phyloP scores from a whole-genome alignment of 23 red algal genomes.

The Gracilaria gracilis region DNA sequence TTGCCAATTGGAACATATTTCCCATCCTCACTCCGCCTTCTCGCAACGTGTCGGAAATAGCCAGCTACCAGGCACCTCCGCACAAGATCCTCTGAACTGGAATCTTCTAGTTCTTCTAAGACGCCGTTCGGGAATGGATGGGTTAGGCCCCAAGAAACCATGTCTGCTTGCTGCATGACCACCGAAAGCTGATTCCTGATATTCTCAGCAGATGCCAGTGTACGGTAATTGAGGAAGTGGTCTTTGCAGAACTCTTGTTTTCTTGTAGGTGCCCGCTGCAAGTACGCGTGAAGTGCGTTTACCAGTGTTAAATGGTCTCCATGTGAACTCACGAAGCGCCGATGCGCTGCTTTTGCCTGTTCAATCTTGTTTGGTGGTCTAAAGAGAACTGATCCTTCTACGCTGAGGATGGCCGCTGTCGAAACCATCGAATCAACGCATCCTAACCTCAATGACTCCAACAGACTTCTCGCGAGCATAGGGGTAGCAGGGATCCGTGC shows the following conservation, averaged over 20 bases:
- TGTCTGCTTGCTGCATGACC: constrained; percentile 44
- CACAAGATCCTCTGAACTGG: constrained; percentile 58
- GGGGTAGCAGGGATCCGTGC: constrained; percentile 81
- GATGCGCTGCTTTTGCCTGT: constrained; percentile 46
- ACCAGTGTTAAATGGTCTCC: constrained; percentile 84
- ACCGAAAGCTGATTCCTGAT: constrained; percentile 67
- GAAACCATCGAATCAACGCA: constrained; percentile 69
- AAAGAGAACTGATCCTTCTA: constrained; percentile 75
- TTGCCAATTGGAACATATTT: constrained; percentile 65
- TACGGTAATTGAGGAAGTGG: constrained; percentile 82
- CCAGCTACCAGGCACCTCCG: constrained; percentile 76
- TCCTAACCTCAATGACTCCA: constrained; percentile 72
- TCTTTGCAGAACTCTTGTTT: constrained; percentile 78
- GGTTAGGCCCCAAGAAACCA: constrained; percentile 57
- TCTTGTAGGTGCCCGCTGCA: constrained; percentile 9
- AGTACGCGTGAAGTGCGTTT: constrained; percentile 69
- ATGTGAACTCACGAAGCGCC: constrained; percentile 46
- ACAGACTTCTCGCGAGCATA: constrained; percentile 75
- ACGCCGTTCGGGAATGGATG: constrained; percentile 33
- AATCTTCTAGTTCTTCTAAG: constrained; percentile 42
- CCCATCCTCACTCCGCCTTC: constrained; percentile 49
- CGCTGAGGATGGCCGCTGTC: constrained; percentile 78
- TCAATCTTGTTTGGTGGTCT: constrained; percentile 59
- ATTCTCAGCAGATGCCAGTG: constrained; percentile 64
- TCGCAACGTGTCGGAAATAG: constrained; percentile 80